Base-by-base conservation (phyloP, 2,329 filamentous ascomycete species). In the Exophiala calicioides region DNA sequence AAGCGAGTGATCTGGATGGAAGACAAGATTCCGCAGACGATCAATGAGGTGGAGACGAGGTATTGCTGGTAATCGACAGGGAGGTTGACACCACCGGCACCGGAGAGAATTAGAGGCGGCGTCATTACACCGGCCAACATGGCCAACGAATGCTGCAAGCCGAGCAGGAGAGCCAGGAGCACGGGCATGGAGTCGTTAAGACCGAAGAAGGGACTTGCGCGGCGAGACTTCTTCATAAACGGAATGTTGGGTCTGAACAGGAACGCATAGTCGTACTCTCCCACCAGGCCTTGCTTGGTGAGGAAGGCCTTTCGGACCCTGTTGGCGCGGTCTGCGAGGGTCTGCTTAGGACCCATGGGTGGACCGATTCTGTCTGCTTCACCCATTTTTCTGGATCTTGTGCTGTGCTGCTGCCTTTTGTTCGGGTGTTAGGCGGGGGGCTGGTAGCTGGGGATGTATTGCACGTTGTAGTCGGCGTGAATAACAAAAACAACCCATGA, bases 191-290 rank as follows among this genome's bases (percentile, higher is more conserved):
- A 70, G 58, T 85, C 83, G 52, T 87, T 71, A 3, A 87, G 76
- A 5, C 82, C 83, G 58, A 86, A 87, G 67, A 87, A 87, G 0
- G 84, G 84, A 2, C 81, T 78, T n/a, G 76, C 72, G 47, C 72
- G 69, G 12, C 71, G 71, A 6, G 70, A 60, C 64, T 79, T 81
- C 62, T 79, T 82, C 75, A 93, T 82, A 67, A 95, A 95, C 0
- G 90, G 90, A 16, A 95, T 68, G 57, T 87, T 90, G 1, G 78
- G 87, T 16, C 73, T 81, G 75, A 96, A 95, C 30, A 96, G 82
- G 62, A 90, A 93, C 26, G 67, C 86, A 77, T 96, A 96, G 75
- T 96, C 86, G 68, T 96, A 96, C 59, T 82, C 77, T 53, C 90
- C 90, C 45, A 96, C 68, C 19, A 95, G 76, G 9, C 90, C 90